phyloP scores from a whole-genome alignment of 2,329 filamentous ascomycete species.

The Aspergillus versicolor region DNA sequence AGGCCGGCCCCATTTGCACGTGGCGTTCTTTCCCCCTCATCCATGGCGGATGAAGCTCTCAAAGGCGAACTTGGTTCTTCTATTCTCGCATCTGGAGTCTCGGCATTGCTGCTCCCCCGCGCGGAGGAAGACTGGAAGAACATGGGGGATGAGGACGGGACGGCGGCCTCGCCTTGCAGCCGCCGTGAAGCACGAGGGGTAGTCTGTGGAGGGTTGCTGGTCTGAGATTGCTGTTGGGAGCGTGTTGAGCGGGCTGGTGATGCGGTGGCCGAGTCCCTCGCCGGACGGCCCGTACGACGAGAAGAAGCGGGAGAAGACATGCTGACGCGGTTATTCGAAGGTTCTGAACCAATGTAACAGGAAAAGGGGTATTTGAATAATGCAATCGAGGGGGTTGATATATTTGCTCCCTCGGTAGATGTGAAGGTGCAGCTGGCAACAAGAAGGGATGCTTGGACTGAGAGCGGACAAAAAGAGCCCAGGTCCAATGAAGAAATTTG shows the following conservation, averaged over 20 bases:
- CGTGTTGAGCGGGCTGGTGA: slow-evolving; percentile 37
- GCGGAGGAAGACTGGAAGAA: slow-evolving; percentile 68
- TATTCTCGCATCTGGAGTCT: slow-evolving; percentile 42
- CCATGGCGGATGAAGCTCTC: slow-evolving; percentile 38
- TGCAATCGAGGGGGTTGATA: slow-evolving; percentile 1
- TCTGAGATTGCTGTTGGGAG: slow-evolving; percentile 32
- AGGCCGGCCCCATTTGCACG: slow-evolving; percentile 36
- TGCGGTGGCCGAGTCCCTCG: slow-evolving; percentile 40
- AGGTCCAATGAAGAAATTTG: background rate
- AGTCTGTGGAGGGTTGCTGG: slow-evolving; percentile 37
- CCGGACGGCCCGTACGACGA: slow-evolving; percentile 42
- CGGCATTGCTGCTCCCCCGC: slow-evolving; percentile 43
- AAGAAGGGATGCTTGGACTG: slow-evolving; percentile 16
- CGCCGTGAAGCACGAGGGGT: slow-evolving; percentile 50
- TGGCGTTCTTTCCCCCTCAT: slow-evolving; percentile 45
- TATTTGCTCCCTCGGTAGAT: slow-evolving; percentile 6
- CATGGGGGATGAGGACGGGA: slow-evolving; percentile 74
- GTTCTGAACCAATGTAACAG: background rate
- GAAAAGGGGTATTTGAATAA: background rate
- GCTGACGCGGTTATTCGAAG: slow-evolving; percentile 14
- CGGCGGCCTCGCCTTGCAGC: slow-evolving; percentile 37
- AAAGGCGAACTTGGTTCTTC: slow-evolving; percentile 50
- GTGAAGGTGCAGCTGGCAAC: background rate
- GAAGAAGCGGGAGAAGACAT: slow-evolving; percentile 47
- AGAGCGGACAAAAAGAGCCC: slow-evolving; percentile 24